A percentile compares a stretch with the other conserved stretches of the same genome.
These are phyloP conservation scores for Berkeleyomyces rouxiae DNA, from an alignment of 2,329 filamentous ascomycete species.

Conservation along the genomic window DNA sequence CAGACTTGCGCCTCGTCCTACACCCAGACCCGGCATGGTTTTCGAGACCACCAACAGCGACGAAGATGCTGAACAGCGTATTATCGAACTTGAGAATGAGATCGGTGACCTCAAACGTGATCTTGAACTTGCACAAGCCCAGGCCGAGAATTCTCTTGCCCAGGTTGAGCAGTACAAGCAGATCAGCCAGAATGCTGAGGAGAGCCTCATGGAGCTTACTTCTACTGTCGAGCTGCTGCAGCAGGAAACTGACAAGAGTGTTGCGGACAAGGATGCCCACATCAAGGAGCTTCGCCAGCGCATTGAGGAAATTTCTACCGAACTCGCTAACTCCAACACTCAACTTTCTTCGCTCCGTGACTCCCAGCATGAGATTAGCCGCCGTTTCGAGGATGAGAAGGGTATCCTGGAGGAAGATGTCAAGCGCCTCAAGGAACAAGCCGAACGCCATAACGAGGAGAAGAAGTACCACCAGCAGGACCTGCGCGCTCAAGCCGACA, in stretches of 20 bases:
- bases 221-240: conserved; percentile 72
- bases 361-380: conserved; percentile 57
- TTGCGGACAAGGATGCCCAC: conserved; percentile 61
- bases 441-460: conserved; percentile 61
- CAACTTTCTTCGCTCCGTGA: conserved; percentile 69
- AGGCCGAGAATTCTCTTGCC: conserved; percentile 64
- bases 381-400: conserved; percentile 68
- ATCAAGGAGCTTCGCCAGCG: conserved; percentile 71
- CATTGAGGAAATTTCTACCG: conserved; percentile 65
- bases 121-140: conserved; percentile 61
- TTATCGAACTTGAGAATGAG: conserved; percentile 69
- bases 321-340: conserved; percentile 64
- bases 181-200: conserved; percentile 75
- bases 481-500: conserved; percentile 81
- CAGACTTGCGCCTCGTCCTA: conserved; percentile 65
- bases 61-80: conserved; percentile 39
- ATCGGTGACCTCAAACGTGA: conserved; percentile 76
- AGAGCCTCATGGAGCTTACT: conserved; percentile 64
- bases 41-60: conserved; percentile 28
- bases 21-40: conserved; percentile 36
- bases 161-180: conserved; percentile 78
- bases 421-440: conserved; percentile 64
- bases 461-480: conserved; percentile 80
- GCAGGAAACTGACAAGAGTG: conserved; percentile 63
- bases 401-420: conserved; percentile 62